A percentile compares a stretch with the other conserved stretches of the same genome.
Conservation (phyloP, 768 basidiomycete species). For the Gyrodon lividus region DNA sequence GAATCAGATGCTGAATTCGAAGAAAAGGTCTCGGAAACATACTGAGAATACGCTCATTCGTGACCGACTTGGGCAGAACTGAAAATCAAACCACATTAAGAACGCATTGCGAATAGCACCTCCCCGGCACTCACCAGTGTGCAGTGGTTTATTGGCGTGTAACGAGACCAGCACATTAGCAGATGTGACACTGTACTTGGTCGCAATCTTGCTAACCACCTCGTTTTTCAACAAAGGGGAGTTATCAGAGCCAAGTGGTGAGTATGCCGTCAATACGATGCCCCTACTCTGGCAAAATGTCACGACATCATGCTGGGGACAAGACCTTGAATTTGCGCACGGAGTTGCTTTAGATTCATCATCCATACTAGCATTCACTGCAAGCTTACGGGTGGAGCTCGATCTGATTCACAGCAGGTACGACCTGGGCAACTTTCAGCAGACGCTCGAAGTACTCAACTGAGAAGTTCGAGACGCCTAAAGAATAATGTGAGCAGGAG, state of each 20-base stretch:
- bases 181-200: conserved; percentile 54
- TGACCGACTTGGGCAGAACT: conserved; percentile 81
- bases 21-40: conserved; percentile 14
- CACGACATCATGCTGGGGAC: conserved; percentile 65
- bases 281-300: conserved; percentile 60
- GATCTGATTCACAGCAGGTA: conserved; percentile 81
- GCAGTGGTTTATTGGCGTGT: conserved; percentile 64
- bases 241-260: conserved; percentile 70
- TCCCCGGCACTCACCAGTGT: conserved; percentile 39
- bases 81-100: conserved; percentile 9
- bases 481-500: conserved; percentile 1
- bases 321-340: conserved; percentile 40
- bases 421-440: conserved; percentile 49
- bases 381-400: conserved; percentile 65
- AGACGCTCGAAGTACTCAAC: conserved; percentile 62
- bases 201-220: conserved; percentile 59
- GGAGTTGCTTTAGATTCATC: not conserved
- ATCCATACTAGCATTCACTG: not conserved
- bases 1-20: not conserved
- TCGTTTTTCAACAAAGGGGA: conserved; percentile 65
- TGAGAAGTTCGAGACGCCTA: conserved; percentile 71
- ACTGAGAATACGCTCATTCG: conserved; percentile 59
- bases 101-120: conserved; percentile 1
- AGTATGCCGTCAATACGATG: conserved; percentile 76
- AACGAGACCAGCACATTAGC: conserved; percentile 72